These are phyloP conservation scores for Thermoascus crustaceus DNA, from an alignment of 2,329 filamentous ascomycete species.

Conservation along the genomic window DNA sequence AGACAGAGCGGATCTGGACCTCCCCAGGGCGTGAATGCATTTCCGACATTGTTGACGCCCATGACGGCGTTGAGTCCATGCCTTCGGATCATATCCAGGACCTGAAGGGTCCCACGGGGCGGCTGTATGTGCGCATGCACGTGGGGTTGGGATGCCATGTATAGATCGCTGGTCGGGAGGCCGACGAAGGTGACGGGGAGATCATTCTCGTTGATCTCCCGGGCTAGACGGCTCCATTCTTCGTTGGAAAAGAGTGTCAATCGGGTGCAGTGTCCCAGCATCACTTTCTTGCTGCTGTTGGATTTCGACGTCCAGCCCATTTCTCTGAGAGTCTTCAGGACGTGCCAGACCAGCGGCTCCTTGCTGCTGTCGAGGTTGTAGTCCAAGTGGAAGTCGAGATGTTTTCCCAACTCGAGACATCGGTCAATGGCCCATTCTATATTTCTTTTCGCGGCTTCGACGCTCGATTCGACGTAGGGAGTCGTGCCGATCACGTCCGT, in stretches of 20 bases:
- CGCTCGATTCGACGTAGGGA: slow-evolving; percentile 57
- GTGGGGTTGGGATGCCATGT: slow-evolving; percentile 57
- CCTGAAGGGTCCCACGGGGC: slow-evolving; percentile 54
- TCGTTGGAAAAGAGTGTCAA: slow-evolving; percentile 48
- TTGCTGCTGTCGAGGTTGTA: slow-evolving; percentile 52
- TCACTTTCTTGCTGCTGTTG: slow-evolving; percentile 41
- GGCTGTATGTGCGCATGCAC: too few species aligned
- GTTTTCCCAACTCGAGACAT: slow-evolving; percentile 44
- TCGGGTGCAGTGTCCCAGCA: slow-evolving; percentile 61
- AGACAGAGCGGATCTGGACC: slow-evolving; percentile 57
- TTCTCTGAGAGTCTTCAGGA: slow-evolving; percentile 44
- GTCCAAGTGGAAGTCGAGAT: slow-evolving; percentile 65
- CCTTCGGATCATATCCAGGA: slow-evolving; percentile 52
- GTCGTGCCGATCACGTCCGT: slow-evolving; percentile 59
- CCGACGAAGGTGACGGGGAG: slow-evolving; percentile 61
- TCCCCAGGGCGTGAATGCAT: slow-evolving; percentile 65
- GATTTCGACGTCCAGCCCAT: slow-evolving; percentile 41
- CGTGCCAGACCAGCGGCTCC: slow-evolving; percentile 47
- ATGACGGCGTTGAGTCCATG: slow-evolving; percentile 53
- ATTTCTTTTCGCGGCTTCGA: slow-evolving; percentile 45
- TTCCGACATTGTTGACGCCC: slow-evolving; percentile 64
- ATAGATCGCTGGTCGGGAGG: slow-evolving; percentile 61
- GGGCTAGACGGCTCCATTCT: slow-evolving; percentile 44
- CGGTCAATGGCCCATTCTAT: slow-evolving; percentile 55
- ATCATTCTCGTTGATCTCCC: slow-evolving; percentile 37